Evolutionary conservation across 1,284 basidiomycete species (phyloP).

Genomic region (Leccinum glutinopallens): DNA sequence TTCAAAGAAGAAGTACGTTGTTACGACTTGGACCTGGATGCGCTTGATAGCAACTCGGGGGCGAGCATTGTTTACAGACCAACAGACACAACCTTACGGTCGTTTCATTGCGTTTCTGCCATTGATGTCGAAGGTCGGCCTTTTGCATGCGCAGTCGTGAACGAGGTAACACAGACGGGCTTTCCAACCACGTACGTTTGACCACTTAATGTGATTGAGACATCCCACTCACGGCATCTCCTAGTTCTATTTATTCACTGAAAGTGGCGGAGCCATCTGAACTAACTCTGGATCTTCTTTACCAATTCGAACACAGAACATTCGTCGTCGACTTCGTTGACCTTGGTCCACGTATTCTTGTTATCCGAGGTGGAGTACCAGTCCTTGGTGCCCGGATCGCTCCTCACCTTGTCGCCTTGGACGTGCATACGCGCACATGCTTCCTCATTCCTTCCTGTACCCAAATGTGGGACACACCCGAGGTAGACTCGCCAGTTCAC

Average conservation of each 20-base stretch:
- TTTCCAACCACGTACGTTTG: constrained; percentile 6
- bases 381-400: background rate
- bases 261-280: constrained; percentile 4
- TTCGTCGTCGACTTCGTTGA: constrained; percentile 11
- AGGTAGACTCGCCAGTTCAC: constrained; percentile 7
- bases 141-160: constrained; percentile 23
- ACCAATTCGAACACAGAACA: constrained; percentile 11
- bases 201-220: background rate
- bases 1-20: constrained; percentile 22
- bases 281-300: constrained; percentile 21
- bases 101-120: constrained; percentile 19
- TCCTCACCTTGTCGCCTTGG: constrained; percentile 15
- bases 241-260: constrained; percentile 21
- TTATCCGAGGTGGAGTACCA: constrained; percentile 7
- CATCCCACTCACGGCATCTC: background rate
- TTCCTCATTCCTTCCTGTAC: constrained; percentile 9
- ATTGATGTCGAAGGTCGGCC: constrained; percentile 21
- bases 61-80: constrained; percentile 19
- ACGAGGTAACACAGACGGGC: constrained; percentile 3
- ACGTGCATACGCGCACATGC: constrained; percentile 17
- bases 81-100: constrained; percentile 7
- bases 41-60: constrained; percentile 16
- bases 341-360: constrained; percentile 23
- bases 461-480: constrained; percentile 8
- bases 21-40: constrained; percentile 24